Evolutionary conservation across 306 rosid species (phyloP).

Genomic region (Quercus bicolor): DNA sequence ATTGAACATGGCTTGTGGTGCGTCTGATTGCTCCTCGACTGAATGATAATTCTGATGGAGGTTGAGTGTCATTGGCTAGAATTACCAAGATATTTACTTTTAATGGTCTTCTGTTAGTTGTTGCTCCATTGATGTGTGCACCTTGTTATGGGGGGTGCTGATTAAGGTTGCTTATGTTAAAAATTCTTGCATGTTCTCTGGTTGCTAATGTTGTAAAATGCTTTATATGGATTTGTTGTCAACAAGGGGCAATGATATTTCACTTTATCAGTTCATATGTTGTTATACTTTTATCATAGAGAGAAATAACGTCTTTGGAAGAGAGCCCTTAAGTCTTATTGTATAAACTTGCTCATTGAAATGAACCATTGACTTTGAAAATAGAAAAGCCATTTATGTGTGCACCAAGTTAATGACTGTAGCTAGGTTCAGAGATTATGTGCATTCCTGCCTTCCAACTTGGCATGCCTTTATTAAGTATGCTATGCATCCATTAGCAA

Average conservation of each 20-base stretch:
- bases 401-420: neutral
- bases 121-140: neutral
- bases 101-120: neutral
- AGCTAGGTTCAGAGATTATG: neutral
- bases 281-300: neutral
- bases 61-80: neutral
- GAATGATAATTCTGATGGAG: neutral
- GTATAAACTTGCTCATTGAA: neutral
- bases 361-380: neutral
- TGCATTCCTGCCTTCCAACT: neutral
- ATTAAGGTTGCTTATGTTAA: neutral
- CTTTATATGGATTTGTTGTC: neutral
- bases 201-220: neutral
- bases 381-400: neutral
- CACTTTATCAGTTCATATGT: too few relatives aligned
- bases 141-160: neutral
- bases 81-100: neutral
- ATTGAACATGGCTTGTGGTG: neutral
- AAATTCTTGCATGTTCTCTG: neutral
- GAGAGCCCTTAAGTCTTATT: too few relatives aligned
- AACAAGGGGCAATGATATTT: too few relatives aligned
- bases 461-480: neutral
- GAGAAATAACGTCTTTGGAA: neutral
- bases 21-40: neutral
- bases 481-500: neutral